Evolutionary conservation across 2,329 filamentous ascomycete species (phyloP), one percentile per base, ranked within the genome.

Genomic region (Alternaria alternata): DNA sequence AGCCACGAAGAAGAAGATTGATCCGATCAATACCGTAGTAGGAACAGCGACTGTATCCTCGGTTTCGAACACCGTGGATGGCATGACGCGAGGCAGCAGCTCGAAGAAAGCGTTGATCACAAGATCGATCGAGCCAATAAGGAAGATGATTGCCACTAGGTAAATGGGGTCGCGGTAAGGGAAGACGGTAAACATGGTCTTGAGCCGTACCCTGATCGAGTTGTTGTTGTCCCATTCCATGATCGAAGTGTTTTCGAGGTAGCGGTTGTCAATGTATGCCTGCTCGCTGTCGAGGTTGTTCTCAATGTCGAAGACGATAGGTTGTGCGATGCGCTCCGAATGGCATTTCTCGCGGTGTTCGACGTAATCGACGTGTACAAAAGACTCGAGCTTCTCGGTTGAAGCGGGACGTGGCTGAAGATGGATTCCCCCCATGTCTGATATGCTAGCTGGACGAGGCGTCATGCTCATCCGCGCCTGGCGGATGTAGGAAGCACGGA

Each of bases 51-150:
- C 42, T 0, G 51, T 65, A 6, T 72, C 65, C 16, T 67, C 63
- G 6, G 52, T 61, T 34, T 69, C 62, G 22, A 69, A 69, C 3
- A 42, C 46, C 1, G 63, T 48, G 20, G 58, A n/a, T 0, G 62
- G 61, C 1, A 60, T 49, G 0, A 62, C 39, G 5, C 42, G 66
- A 4, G 69, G 70, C 1, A 74, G 47, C 0, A 75, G 63, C 18
- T 72, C 71, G 59, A 75, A 70, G 57, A 70, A 70, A 5, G 70
- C 68, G 54, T 74, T 70, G 36, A 73, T 66, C 7, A 70, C 65
- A 1, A 75, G 64, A 28, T 68, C 69, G 9, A 74, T 48, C 8
- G 67, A 70, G 0, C 72, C 72, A 16, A 70, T 14, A 3, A 62
- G 54, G 38, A 75, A 74, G 9, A 70, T 54, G 18, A 75, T 51